Evolutionary conservation across 2,329 filamentous ascomycete genomes (phyloP).

Genomic region (Epicoccum nigrum): DNA sequence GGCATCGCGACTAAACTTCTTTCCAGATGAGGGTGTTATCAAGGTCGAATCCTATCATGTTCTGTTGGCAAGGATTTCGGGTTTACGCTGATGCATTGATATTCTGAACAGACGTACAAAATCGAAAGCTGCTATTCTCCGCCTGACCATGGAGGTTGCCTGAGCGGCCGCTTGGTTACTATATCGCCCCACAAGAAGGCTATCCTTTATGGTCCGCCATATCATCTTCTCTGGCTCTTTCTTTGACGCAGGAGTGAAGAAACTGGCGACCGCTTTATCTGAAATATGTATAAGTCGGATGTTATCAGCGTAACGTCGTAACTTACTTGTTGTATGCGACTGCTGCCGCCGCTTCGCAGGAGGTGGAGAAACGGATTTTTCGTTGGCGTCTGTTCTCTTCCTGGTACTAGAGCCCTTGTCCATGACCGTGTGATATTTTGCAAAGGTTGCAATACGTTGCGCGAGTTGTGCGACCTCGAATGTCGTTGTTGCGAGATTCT

Average conservation of each 20-base stretch:
- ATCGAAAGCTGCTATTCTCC: constrained; percentile 48
- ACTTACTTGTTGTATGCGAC: constrained; percentile 61
- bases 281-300: constrained; percentile 9
- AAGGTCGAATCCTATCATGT: constrained; percentile 78
- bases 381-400: constrained; percentile 49
- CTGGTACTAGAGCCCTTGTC: constrained; percentile 20
- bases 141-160: constrained; percentile 21
- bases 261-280: constrained; percentile 76
- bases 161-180: constrained; percentile 46
- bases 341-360: constrained; percentile 61
- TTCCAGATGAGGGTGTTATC: constrained; percentile 79
- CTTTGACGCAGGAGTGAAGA: constrained; percentile 86
- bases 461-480: too few relatives aligned
- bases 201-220: constrained; percentile 72
- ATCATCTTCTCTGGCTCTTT: constrained; percentile 77
- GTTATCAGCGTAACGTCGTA: constrained; percentile 4
- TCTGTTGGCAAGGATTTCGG: too few relatives aligned
- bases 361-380: constrained; percentile 62
- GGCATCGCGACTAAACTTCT: constrained; percentile 72
- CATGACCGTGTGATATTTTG: constrained; percentile 21
- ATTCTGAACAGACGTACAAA: constrained; percentile 47
- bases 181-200: constrained; percentile 79
- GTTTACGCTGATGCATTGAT: too few relatives aligned
- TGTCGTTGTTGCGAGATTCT: constrained; percentile 12
- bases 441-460: background rate